Percentiles rank a stretch among this genome's conserved stretches.
These are phyloP conservation scores for Aspergillus pseudoglaucus DNA, from an alignment of 2,329 filamentous ascomycete genomes.

Conservation along the genomic window DNA sequence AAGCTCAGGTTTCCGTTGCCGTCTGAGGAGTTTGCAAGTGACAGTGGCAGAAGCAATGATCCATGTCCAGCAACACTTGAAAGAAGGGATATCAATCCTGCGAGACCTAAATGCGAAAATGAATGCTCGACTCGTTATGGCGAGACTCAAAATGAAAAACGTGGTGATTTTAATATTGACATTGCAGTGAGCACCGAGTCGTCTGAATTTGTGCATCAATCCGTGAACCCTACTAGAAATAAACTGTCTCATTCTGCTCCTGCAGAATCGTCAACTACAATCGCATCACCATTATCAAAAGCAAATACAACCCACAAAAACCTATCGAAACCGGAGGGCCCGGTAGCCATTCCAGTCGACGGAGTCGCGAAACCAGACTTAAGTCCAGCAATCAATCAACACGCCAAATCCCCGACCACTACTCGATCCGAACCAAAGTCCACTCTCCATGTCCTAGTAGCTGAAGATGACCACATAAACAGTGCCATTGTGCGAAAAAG, in stretches of 20 bases:
- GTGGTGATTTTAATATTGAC: neutral
- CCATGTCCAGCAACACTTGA: neutral
- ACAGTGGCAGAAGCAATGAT: neutral
- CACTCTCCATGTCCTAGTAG: slow-evolving; percentile 57
- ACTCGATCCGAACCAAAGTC: neutral
- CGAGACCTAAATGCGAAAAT: neutral
- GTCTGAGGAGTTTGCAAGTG: slow-evolving; percentile 25
- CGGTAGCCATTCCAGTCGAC: too few species aligned
- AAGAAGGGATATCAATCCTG: neutral
- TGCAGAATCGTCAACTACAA: too few species aligned
- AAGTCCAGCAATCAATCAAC: slow-evolving; percentile 1
- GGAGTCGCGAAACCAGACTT: too few species aligned
- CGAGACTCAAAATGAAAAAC: neutral
- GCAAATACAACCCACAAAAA: too few species aligned
- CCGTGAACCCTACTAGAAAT: neutral
- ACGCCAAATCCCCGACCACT: neutral
- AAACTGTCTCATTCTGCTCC: too few species aligned
- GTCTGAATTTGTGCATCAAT: neutral
- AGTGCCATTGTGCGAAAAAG: slow-evolving; percentile 74
- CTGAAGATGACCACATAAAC: slow-evolving; percentile 85
- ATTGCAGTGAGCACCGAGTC: neutral
- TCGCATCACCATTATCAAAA: too few species aligned
- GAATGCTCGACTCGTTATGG: neutral
- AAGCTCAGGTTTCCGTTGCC: slow-evolving; percentile 68
- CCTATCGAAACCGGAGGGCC: too few species aligned